Evolutionary conservation across 2,329 filamentous ascomycete species (phyloP).

Genomic region (Epichloe sibirici): DNA sequence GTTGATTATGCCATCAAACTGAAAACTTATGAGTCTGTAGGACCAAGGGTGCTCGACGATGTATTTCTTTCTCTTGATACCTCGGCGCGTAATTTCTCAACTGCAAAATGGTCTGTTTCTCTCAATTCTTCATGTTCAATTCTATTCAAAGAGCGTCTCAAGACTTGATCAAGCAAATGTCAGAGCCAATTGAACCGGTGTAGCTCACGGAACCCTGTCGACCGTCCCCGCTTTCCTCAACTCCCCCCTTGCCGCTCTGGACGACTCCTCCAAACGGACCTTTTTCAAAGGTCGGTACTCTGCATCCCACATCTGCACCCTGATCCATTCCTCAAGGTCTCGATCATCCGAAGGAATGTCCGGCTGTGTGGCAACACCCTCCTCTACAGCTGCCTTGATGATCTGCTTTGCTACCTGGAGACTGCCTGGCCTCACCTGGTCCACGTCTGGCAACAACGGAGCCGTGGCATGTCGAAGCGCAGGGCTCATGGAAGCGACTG

Average conservation of each 20-base stretch:
- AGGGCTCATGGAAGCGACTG: constrained; percentile 59
- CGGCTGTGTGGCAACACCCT: constrained; percentile 52
- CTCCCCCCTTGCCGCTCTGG: constrained; percentile 39
- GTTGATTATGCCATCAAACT: no score
- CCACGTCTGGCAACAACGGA: constrained; percentile 65
- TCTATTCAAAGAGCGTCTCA: no score
- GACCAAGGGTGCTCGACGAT: not conserved
- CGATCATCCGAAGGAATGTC: constrained; percentile 47
- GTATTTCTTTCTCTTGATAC: no score
- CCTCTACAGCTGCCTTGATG: constrained; percentile 57
- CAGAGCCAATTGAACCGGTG: not conserved
- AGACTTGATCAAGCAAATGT: no score
- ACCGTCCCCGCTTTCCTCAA: constrained; percentile 19
- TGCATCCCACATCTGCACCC: constrained; percentile 70
- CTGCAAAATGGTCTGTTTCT: no score
- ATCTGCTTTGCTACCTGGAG: constrained; percentile 66
- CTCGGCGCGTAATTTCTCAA: not conserved
- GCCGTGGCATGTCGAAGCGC: constrained; percentile 50
- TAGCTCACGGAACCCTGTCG: constrained; percentile 8
- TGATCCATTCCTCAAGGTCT: constrained; percentile 58
- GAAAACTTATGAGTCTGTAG: not conserved
- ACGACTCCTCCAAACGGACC: constrained; percentile 39
- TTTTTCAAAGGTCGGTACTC: constrained; percentile 51
- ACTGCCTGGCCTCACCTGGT: constrained; percentile 61
- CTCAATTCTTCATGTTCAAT: no score